phyloP scores from a whole-genome alignment of 495 filamentous ascomycete genomes.

The Jackrogersella multiformis region DNA sequence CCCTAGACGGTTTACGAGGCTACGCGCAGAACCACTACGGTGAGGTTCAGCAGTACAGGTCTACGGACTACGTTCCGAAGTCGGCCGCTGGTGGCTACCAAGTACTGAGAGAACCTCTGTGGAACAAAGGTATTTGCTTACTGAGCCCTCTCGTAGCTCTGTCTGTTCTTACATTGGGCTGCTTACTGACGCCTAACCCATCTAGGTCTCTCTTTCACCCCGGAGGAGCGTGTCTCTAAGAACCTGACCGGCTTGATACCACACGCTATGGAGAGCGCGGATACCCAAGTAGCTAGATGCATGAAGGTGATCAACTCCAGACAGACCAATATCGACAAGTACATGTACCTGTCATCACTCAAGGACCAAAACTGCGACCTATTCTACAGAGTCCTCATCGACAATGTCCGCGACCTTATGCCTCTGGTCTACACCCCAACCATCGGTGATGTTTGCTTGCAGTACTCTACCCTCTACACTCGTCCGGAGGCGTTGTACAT shows the following conservation, averaged over 20 bases:
- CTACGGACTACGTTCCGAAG: constrained; percentile 60
- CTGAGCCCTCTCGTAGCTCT: constrained; percentile 11
- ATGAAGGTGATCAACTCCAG: constrained; percentile 77
- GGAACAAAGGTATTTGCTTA: constrained; percentile 63
- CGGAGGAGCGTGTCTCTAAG: constrained; percentile 63
- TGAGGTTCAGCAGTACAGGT: constrained; percentile 59
- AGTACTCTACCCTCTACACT: constrained; percentile 96
- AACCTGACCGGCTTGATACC: constrained; percentile 68
- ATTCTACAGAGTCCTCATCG: constrained; percentile 92
- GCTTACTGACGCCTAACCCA: constrained; percentile 26
- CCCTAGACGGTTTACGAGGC: constrained; percentile 61
- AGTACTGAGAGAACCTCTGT: constrained; percentile 63
- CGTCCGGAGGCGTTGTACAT: constrained; percentile 94
- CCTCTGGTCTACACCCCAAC: constrained; percentile 97
- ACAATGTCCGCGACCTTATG: constrained; percentile 90
- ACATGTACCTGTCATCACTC: constrained; percentile 88
- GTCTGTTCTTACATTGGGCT: neutral
- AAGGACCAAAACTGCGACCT: constrained; percentile 90
- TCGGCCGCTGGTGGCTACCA: constrained; percentile 63
- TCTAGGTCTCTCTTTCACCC: constrained; percentile 65
- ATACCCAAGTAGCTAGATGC: constrained; percentile 63
- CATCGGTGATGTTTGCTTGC: constrained; percentile 94
- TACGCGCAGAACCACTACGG: constrained; percentile 62
- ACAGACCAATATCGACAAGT: constrained; percentile 87
- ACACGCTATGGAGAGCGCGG: constrained; percentile 63